Percentiles rank a stretch among this genome's conserved stretches.
Evolutionary conservation across 257 asterid genomes (phyloP).

Genomic region (Eucommia ulmoides): DNA sequence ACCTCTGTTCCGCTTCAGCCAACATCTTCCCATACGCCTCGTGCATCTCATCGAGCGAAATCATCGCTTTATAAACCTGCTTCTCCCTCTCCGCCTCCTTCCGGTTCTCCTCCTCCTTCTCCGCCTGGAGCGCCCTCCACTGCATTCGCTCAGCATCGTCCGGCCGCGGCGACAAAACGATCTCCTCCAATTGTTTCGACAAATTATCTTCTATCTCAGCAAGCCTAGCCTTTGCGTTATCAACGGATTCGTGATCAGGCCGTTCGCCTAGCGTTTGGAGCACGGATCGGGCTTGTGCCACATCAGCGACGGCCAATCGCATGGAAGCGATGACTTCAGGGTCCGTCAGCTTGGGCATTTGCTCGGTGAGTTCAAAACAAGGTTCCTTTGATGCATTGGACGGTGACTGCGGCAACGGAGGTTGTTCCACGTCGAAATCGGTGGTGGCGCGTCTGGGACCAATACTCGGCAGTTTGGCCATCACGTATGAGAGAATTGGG

Average conservation of each 20-base stretch:
- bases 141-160: constrained; percentile 7
- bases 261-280: constrained; percentile 59
- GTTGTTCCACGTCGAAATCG: constrained; percentile 68
- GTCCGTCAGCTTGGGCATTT: constrained; percentile 74
- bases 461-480: constrained; percentile 61
- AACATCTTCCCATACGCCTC: constrained; percentile 68
- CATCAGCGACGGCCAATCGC: constrained; percentile 68
- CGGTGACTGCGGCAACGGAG: constrained; percentile 17
- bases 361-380: constrained; percentile 65
- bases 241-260: constrained; percentile 90
- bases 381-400: constrained; percentile 42
- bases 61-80: constrained; percentile 47
- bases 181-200: constrained; percentile 24
- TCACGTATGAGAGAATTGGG: constrained; percentile 83
- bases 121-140: constrained; percentile 9
- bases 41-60: constrained; percentile 74
- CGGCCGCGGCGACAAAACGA: constrained; percentile 18
- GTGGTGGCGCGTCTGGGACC: constrained; percentile 27
- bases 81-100: constrained; percentile 30
- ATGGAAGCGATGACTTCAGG: constrained; percentile 55
- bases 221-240: constrained; percentile 44
- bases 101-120: constrained; percentile 12
- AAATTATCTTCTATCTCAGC: constrained; percentile 42
- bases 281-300: constrained; percentile 61
- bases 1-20: constrained; percentile 61